Evolutionary conservation across 352 stramenopile species (phyloP), one percentile per base, ranked within the genome.

Genomic region (Plasmopara muralis): DNA sequence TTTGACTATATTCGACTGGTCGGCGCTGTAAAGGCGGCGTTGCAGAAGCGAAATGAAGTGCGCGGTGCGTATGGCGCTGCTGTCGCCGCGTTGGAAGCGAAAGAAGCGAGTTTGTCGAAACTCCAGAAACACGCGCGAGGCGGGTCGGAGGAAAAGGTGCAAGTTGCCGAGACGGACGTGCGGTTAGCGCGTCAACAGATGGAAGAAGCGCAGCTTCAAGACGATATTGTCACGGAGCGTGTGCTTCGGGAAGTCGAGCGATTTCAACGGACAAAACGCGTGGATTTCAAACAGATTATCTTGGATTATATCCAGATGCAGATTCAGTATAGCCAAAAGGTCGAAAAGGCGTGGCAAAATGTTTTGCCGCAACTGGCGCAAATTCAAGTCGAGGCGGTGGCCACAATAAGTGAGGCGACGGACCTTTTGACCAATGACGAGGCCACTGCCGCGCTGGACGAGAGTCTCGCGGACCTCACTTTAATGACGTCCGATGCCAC

Each of bases 291-390:
- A 57, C 78, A 82, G 41, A 97, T 97, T 49, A 89, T 98, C 13
- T 71, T 98, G 55, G 90, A 98, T 41, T 98, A 98, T 73, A 97
- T 98, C 60, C 80, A 97, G 49, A 84, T 98, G 64, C 93, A 98
- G 66, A 97, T 98, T 55, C 85, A 97, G 53, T 97, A 98, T 77
- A 98, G 97, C 70, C 95, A 96, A 55, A 85, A 90, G 66, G 85
- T 92, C 20, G 84, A 95, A 47, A 70, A 83, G 2, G 80, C 90
- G 47, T 95, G 84, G 84, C 70, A 78, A 47, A 60, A 75, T 29
- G 77, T 93, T 9, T 83, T 95, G 20, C 84, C 82, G 1, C 72
- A 83, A 44, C 68, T 95, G 0, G 62, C 71, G 4, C 55, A 77
- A 53, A 95, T 95, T 29, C 79, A 83, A 9, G 75, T 93, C 7